A percentile compares a stretch with the other conserved stretches of the same genome.
These are phyloP conservation scores for Tephrocybe sp. DNA, from an alignment of 768 basidiomycete genomes.

Conservation along the genomic window DNA sequence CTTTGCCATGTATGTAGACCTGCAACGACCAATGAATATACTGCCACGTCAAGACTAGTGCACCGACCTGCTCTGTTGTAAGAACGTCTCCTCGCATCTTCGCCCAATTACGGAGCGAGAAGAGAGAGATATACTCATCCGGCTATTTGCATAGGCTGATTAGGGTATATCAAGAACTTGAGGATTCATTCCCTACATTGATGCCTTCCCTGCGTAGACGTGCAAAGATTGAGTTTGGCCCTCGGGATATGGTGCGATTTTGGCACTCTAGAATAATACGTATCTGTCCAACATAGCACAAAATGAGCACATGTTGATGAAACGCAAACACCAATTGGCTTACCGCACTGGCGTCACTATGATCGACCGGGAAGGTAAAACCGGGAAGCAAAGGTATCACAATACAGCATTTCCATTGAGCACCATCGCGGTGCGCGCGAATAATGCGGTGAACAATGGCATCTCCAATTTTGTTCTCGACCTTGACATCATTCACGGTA, in stretches of 20 bases:
- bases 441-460: slow-evolving; percentile 91
- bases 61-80: slow-evolving; percentile 80
- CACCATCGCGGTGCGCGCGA: slow-evolving; percentile 77
- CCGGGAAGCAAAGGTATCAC: slow-evolving; percentile 92
- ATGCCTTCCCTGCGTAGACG: slow-evolving; percentile 85
- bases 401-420: slow-evolving; percentile 90
- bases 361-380: slow-evolving; percentile 90
- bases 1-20: slow-evolving; percentile 91
- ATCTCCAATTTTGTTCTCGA: slow-evolving; percentile 95
- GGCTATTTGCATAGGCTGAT: slow-evolving; percentile 54
- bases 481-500: slow-evolving; percentile 74
- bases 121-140: slow-evolving; percentile 87
- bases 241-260: slow-evolving; percentile 83
- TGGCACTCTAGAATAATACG: slow-evolving; percentile 97
- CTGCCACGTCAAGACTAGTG: neutral
- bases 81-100: slow-evolving; percentile 83
- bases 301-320: no score
- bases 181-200: slow-evolving; percentile 53
- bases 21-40: slow-evolving; percentile 25
- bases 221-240: slow-evolving; percentile 89
- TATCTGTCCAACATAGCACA: slow-evolving; percentile 45
- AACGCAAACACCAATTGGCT: slow-evolving; percentile 25
- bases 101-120: slow-evolving; percentile 91
- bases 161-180: slow-evolving; percentile 7
- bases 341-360: slow-evolving; percentile 90